A percentile compares a stretch with the other conserved stretches of the same genome.
These are phyloP conservation scores for Colletotrichum spinosum DNA, from an alignment of 2,329 filamentous ascomycete species.

Conservation along the genomic window DNA sequence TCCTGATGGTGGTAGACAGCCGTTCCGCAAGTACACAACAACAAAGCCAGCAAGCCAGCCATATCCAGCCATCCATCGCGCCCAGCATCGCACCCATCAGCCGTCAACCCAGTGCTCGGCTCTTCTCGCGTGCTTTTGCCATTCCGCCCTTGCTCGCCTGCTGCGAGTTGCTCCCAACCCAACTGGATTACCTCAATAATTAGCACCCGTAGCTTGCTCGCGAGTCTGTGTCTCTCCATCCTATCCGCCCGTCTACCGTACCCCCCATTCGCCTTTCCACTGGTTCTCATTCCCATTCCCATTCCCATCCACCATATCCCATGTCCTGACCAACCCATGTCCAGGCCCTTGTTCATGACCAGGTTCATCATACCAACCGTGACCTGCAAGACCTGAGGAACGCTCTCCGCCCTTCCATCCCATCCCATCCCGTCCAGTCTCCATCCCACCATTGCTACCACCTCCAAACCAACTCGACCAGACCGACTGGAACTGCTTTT, in stretches of 20 bases:
- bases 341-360: conserved; percentile 10
- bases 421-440: not conserved
- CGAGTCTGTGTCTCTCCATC: not conserved
- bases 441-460: conserved; percentile 7
- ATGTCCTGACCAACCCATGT: not conserved
- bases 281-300: conserved; percentile 1
- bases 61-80: conserved; percentile 8
- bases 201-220: not conserved
- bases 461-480: not conserved
- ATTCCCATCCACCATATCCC: conserved; percentile 9
- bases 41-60: not conserved
- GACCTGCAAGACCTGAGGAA: conserved; percentile 12
- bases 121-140: not conserved
- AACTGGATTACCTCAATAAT: too few species aligned
- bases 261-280: not conserved
- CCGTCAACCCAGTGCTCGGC: conserved; percentile 11
- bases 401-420: conserved; percentile 9
- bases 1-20: not conserved
- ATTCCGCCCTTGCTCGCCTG: conserved; percentile 4
- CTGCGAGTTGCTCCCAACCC: not conserved
- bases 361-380: conserved; percentile 5
- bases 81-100: conserved; percentile 9
- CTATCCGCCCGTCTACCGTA: not conserved
- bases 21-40: conserved; percentile 1
- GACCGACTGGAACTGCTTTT: not conserved